A percentile compares a stretch with the other conserved stretches of the same genome.
These are phyloP conservation scores for Zymoseptoria passerinii DNA, from an alignment of 2,329 filamentous ascomycete species.

Conservation along the genomic window DNA sequence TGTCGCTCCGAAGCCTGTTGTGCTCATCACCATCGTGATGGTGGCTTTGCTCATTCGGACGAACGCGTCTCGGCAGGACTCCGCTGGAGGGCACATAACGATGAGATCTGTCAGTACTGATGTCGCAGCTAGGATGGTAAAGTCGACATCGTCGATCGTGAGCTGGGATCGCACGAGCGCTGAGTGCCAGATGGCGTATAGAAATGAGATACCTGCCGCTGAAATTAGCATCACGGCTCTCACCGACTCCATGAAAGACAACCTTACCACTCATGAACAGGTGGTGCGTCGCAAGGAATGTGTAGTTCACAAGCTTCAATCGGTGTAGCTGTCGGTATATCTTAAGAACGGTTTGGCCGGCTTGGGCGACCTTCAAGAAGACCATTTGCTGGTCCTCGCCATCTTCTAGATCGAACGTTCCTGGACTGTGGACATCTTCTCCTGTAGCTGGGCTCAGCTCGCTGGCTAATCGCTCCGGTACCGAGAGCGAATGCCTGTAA, in stretches of 20 bases:
- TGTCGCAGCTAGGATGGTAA: conserved; percentile 85
- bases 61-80: conserved; percentile 90
- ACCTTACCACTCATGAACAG: conserved; percentile 83
- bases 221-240: conserved; percentile 2
- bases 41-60: conserved; percentile 92
- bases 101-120: conserved; percentile 87
- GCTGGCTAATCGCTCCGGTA: conserved; percentile 73
- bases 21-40: conserved; percentile 86
- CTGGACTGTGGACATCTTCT: conserved; percentile 51
- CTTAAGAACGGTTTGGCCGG: conserved; percentile 83
- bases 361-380: conserved; percentile 90
- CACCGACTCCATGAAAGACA: background rate
- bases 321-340: conserved; percentile 85
- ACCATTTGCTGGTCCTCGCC: conserved; percentile 81
- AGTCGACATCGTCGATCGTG: conserved; percentile 93
- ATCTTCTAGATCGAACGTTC: conserved; percentile 50
- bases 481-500: conserved; percentile 72
- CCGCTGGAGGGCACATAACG: conserved; percentile 88
- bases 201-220: conserved; percentile 66
- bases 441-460: conserved; percentile 54
- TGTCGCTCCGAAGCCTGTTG: conserved; percentile 56
- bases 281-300: conserved; percentile 89
- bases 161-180: conserved; percentile 76
- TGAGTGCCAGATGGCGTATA: conserved; percentile 97
- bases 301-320: conserved; percentile 86